phyloP scores from a whole-genome alignment of 2,329 filamentous ascomycete species.

The Penicillium sp. region DNA sequence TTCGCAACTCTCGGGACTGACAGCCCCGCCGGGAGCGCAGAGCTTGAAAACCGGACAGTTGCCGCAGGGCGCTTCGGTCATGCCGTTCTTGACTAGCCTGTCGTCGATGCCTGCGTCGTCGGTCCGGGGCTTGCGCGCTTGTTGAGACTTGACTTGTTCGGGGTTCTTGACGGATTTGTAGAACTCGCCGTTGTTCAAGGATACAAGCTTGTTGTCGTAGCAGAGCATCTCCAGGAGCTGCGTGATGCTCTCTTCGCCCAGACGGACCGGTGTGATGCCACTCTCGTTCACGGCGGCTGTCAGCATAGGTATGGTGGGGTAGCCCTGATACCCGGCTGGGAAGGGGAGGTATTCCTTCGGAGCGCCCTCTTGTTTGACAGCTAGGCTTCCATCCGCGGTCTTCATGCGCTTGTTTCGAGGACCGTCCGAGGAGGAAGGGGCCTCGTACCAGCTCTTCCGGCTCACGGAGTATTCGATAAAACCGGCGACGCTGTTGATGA shows the following conservation, averaged over 20 bases:
- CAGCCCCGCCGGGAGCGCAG: slow-evolving; percentile 81
- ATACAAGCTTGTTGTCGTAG: slow-evolving; percentile 75
- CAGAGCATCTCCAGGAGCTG: slow-evolving; percentile 80
- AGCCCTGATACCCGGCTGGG: slow-evolving; percentile 59
- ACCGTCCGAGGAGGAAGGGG: slow-evolving; percentile 28
- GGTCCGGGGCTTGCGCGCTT: slow-evolving; percentile 27
- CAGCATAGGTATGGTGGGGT: slow-evolving; percentile 79
- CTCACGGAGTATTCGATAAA: slow-evolving; percentile 67
- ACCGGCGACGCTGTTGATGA: slow-evolving; percentile 68
- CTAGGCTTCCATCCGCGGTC: no score
- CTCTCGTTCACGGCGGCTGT: slow-evolving; percentile 60
- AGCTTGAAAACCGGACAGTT: slow-evolving; percentile 86
- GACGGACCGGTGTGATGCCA: slow-evolving; percentile 63
- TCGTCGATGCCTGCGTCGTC: no score
- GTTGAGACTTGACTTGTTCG: slow-evolving; percentile 30
- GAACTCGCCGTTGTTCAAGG: slow-evolving; percentile 41
- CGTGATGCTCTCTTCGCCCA: slow-evolving; percentile 63
- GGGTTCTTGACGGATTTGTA: slow-evolving; percentile 43
- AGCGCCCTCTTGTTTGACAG: no score
- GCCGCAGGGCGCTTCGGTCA: slow-evolving; percentile 84
- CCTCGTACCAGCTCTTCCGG: slow-evolving; percentile 60
- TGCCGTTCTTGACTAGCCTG: slow-evolving; percentile 59
- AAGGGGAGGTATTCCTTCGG: slow-evolving; percentile 43
- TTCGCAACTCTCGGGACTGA: slow-evolving; percentile 79
- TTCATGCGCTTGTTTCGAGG: slow-evolving; percentile 36